phyloP scores from a whole-genome alignment of 495 filamentous ascomycete genomes.

The Penicillium herquei region DNA sequence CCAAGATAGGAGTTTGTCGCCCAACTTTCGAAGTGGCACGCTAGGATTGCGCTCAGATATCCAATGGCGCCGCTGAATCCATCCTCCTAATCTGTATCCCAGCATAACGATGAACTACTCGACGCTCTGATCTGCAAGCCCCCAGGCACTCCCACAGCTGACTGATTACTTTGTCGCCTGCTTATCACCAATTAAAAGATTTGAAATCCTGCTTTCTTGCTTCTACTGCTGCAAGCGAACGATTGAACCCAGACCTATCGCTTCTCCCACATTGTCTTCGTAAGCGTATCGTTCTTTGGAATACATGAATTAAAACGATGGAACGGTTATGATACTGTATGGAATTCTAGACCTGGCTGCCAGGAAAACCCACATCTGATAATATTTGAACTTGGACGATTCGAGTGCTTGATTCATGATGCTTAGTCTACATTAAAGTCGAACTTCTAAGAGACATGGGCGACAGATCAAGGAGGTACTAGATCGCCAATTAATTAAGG shows the following conservation, averaged over 20 bases:
- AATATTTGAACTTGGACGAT: too few relatives aligned
- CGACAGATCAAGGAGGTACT: too few relatives aligned
- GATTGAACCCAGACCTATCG: constrained; percentile 1
- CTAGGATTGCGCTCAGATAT: constrained; percentile 10
- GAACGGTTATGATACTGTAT: background rate
- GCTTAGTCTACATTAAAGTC: too few relatives aligned
- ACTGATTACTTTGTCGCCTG: constrained; percentile 4
- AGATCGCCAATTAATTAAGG: too few relatives aligned
- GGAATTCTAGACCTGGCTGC: background rate
- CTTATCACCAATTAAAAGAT: constrained; percentile 6
- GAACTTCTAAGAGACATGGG: too few relatives aligned
- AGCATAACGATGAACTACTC: background rate
- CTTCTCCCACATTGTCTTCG: background rate
- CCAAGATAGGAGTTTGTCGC: constrained; percentile 4
- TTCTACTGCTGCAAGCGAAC: background rate
- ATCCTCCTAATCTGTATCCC: constrained; percentile 3
- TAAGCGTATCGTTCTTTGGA: background rate
- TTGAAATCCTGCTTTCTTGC: constrained; percentile 4
- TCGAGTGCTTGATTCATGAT: too few relatives aligned
- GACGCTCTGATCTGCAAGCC: constrained; percentile 4
- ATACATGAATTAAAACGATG: background rate
- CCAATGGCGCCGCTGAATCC: constrained; percentile 8
- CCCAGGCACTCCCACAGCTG: constrained; percentile 5
- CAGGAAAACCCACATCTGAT: too few relatives aligned
- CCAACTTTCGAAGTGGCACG: constrained; percentile 3